phyloP scores from a whole-genome alignment of 495 filamentous ascomycete species.

The Copromyces sp. region DNA sequence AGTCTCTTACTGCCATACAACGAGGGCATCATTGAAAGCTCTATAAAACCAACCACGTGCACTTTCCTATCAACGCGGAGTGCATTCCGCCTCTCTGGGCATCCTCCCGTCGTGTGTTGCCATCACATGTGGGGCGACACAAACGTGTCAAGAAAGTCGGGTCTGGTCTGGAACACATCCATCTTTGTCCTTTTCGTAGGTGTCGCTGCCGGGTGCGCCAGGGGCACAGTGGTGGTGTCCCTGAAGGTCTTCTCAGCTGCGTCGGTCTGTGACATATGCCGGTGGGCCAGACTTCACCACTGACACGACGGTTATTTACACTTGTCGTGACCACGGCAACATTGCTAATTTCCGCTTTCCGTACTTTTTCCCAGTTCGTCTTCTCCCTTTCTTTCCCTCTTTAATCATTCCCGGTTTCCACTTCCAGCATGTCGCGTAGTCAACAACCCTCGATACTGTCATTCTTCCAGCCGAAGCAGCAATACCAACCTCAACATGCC shows the following conservation, averaged over 20 bases:
- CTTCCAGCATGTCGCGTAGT: slow-evolving; percentile 14
- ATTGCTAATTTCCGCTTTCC: background rate
- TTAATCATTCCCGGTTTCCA: background rate
- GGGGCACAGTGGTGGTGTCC: background rate
- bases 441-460: slow-evolving; percentile 40
- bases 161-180: background rate
- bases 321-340: background rate
- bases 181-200: background rate
- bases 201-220: background rate
- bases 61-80: background rate
- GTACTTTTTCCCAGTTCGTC: no score
- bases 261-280: background rate
- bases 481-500: background rate
- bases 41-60: background rate
- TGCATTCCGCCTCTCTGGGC: background rate
- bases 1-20: background rate
- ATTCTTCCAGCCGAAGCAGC: slow-evolving; percentile 28
- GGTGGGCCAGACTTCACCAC: background rate
- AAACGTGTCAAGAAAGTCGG: background rate
- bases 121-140: background rate
- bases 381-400: background rate
- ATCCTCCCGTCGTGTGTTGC: background rate
- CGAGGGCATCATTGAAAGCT: background rate
- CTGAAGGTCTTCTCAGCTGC: background rate
- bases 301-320: background rate